Evolutionary conservation across 2,329 filamentous ascomycete species (phyloP).

Genomic region (Neofusicoccum laricinum): DNA sequence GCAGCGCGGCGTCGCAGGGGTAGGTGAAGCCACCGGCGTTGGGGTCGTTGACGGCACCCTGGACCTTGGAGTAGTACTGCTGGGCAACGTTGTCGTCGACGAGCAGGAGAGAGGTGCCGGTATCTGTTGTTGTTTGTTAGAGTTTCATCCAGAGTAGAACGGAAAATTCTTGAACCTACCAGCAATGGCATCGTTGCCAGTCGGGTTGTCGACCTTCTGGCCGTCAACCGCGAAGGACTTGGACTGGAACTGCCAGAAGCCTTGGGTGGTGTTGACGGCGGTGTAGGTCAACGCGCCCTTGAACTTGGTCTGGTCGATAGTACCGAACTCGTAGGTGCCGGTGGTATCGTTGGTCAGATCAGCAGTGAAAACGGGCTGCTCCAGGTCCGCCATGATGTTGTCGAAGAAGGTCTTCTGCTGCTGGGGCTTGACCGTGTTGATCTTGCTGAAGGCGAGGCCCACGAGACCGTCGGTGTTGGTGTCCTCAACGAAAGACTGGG

Average conservation of each 20-base stretch:
- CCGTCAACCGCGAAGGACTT: slow-evolving; percentile 56
- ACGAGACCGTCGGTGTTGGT: slow-evolving; percentile 66
- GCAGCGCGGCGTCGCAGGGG: slow-evolving; percentile 41
- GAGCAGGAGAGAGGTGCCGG: slow-evolving; percentile 63
- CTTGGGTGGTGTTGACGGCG: slow-evolving; percentile 57
- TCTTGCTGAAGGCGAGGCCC: slow-evolving; percentile 36
- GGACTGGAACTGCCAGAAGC: slow-evolving; percentile 68
- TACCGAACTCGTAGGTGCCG: slow-evolving; percentile 73
- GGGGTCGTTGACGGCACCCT: slow-evolving; percentile 35
- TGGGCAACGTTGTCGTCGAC: slow-evolving; percentile 53
- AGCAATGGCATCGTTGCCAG: slow-evolving; percentile 43
- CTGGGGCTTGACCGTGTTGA: slow-evolving; percentile 51
- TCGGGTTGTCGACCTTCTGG: slow-evolving; percentile 54
- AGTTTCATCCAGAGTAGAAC: neutral
- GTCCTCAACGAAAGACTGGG: slow-evolving; percentile 57
- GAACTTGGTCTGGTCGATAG: slow-evolving; percentile 63
- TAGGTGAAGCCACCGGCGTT: slow-evolving; percentile 44
- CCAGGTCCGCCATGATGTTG: slow-evolving; percentile 60
- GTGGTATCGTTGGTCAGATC: slow-evolving; percentile 59
- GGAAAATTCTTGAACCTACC: slow-evolving; percentile 15
- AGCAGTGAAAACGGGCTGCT: slow-evolving; percentile 68
- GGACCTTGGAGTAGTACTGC: slow-evolving; percentile 44
- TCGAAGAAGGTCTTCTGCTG: slow-evolving; percentile 72
- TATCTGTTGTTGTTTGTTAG: slow-evolving; percentile 31
- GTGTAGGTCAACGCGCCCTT: slow-evolving; percentile 61